phyloP scores from a whole-genome alignment of 106 monocot species.

The Dioscorea zingiberensis region DNA sequence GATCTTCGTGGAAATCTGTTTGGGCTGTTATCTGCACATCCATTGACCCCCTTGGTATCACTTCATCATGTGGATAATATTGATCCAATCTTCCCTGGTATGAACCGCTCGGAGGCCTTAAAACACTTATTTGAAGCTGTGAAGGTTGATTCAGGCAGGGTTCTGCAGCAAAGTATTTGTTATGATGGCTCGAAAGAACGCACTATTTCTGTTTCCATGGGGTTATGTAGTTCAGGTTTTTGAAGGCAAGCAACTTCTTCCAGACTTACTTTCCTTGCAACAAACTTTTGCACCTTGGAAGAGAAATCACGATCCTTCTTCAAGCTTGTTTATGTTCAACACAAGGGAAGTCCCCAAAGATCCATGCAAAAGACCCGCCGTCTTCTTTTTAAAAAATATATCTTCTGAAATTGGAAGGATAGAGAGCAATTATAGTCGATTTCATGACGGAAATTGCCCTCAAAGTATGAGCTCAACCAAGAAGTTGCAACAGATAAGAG shows the following conservation, averaged over 20 bases:
- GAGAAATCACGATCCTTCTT: constrained; percentile 22
- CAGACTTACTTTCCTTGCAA: constrained; percentile 51
- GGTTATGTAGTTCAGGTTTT: constrained; percentile 73
- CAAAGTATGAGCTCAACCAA: constrained; percentile 9
- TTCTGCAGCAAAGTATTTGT: constrained; percentile 77
- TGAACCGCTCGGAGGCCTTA: constrained; percentile 34
- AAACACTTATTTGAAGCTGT: constrained; percentile 49
- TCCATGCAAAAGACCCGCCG: constrained; percentile 53
- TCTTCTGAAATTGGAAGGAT: constrained; percentile 13
- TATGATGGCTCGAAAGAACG: constrained; percentile 32
- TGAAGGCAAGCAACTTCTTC: constrained; percentile 56
- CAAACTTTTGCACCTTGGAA: constrained; percentile 70
- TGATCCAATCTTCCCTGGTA: constrained; percentile 62
- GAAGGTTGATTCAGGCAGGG: constrained; percentile 40
- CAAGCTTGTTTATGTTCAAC: constrained; percentile 56
- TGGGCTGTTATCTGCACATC: constrained; percentile 71
- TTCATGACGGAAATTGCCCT: constrained; percentile 28
- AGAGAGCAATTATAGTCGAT: constrained; percentile 43
- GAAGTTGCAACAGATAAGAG: constrained; percentile 41
- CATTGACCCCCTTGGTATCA: constrained; percentile 59
- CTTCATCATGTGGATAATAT: constrained; percentile 77
- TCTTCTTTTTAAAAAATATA: constrained; percentile 58
- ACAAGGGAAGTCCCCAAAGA: constrained; percentile 52
- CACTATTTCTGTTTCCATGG: constrained; percentile 78
- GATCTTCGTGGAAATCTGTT: constrained; percentile 71